Conservation (phyloP, 257 asterid genomes). For the Solanum okadae region DNA sequence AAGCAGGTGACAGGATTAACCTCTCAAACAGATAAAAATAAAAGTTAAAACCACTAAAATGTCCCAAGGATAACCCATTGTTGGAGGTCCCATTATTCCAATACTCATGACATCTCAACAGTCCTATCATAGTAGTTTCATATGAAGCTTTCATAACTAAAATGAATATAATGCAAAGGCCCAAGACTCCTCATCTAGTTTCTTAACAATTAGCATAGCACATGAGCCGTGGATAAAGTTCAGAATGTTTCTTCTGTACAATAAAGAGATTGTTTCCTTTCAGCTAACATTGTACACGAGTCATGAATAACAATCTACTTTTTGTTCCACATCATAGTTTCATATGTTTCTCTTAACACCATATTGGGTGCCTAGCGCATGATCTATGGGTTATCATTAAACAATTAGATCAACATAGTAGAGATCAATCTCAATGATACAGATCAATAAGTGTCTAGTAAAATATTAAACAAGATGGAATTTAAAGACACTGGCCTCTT, state of each 20-base stretch:
- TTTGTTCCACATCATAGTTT: background rate
- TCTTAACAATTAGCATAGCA: background rate
- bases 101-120: background rate
- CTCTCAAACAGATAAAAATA: background rate
- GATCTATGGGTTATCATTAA: background rate
- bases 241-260: background rate
- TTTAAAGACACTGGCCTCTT: slow-evolving; percentile 42
- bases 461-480: background rate
- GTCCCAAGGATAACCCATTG: background rate
- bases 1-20: background rate
- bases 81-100: background rate
- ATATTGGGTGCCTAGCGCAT: background rate
- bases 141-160: background rate
- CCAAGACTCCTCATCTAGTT: background rate
- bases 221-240: background rate
- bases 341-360: background rate
- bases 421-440: background rate
- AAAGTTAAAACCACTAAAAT: background rate
- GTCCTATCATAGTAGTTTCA: background rate
- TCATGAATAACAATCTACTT: background rate
- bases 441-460: background rate
- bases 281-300: background rate
- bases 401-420: background rate
- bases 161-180: background rate
- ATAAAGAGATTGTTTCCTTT: background rate